Conservation (phyloP, 2,329 filamentous ascomycete species). For the Calonectria montana region DNA sequence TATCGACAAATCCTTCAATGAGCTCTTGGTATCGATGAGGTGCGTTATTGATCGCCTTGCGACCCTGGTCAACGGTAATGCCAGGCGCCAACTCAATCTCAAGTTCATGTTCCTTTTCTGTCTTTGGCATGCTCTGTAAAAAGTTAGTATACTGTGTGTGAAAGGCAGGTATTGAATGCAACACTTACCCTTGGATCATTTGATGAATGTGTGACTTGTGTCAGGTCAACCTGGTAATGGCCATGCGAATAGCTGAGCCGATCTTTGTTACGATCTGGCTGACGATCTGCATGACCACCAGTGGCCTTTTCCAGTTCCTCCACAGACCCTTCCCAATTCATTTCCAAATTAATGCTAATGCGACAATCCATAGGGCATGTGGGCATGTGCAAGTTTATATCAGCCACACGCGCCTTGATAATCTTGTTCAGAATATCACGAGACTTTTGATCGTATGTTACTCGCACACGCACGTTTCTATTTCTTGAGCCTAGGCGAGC, state of each 20-base stretch:
- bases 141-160: slow-evolving; percentile 15
- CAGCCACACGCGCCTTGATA: slow-evolving; percentile 88
- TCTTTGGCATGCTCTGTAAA: slow-evolving; percentile 51
- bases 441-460: slow-evolving; percentile 81
- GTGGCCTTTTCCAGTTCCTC: slow-evolving; percentile 62
- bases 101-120: slow-evolving; percentile 80
- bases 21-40: slow-evolving; percentile 73
- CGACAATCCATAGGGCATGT: slow-evolving; percentile 85
- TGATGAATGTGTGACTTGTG: slow-evolving; percentile 77
- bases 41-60: slow-evolving; percentile 61
- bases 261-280: slow-evolving; percentile 83
- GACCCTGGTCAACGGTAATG: slow-evolving; percentile 74
- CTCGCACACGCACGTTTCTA: slow-evolving; percentile 62
- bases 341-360: slow-evolving; percentile 94
- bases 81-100: slow-evolving; percentile 79
- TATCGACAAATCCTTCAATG: slow-evolving; percentile 80
- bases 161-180: too few relatives aligned
- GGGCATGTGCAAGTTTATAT: slow-evolving; percentile 89
- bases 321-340: slow-evolving; percentile 80
- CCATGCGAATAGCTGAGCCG: slow-evolving; percentile 91
- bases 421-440: slow-evolving; percentile 81
- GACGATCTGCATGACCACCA: slow-evolving; percentile 51
- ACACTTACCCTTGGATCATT: slow-evolving; percentile 52
- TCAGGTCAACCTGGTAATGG: slow-evolving; percentile 90
- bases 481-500: slow-evolving; percentile 64